A percentile compares a stretch with the other conserved stretches of the same genome.
Evolutionary conservation across 2,329 filamentous ascomycete species (phyloP).

Genomic region (Fusarium buxicola): DNA sequence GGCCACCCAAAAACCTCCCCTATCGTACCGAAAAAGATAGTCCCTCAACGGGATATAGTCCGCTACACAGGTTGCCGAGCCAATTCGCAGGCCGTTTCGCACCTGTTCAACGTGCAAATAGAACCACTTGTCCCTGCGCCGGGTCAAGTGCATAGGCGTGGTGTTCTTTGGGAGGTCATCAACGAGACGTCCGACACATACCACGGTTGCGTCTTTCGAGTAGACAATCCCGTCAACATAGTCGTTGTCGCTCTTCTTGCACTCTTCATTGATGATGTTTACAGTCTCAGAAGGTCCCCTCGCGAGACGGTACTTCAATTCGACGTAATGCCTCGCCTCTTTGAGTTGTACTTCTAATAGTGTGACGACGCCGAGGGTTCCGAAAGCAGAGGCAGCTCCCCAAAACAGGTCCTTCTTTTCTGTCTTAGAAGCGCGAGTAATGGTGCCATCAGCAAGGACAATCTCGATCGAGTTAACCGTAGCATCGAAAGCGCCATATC

Average conservation of each 20-base stretch:
- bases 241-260: slow-evolving; percentile 59
- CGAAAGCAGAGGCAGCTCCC: slow-evolving; percentile 73
- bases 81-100: slow-evolving; percentile 44
- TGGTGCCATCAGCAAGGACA: slow-evolving; percentile 69
- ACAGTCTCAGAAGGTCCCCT: slow-evolving; percentile 54
- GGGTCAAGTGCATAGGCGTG: slow-evolving; percentile 62
- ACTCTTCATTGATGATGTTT: slow-evolving; percentile 59
- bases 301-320: slow-evolving; percentile 66
- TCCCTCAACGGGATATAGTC: slow-evolving; percentile 72
- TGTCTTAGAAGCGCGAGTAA: slow-evolving; percentile 65
- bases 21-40: slow-evolving; percentile 78
- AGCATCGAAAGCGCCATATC: slow-evolving; percentile 73
- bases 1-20: slow-evolving; percentile 76
- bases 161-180: slow-evolving; percentile 55
- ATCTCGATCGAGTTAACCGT: slow-evolving; percentile 73
- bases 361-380: slow-evolving; percentile 75
- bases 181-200: slow-evolving; percentile 70
- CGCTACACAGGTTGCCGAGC: slow-evolving; percentile 43
- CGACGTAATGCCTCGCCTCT: slow-evolving; percentile 65
- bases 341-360: slow-evolving; percentile 70
- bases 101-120: slow-evolving; percentile 73
- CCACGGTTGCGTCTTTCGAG: slow-evolving; percentile 63
- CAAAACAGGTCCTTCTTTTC: slow-evolving; percentile 70
- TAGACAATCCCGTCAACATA: slow-evolving; percentile 79
- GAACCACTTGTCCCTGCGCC: slow-evolving; percentile 76